Evolutionary conservation across 1,284 basidiomycete species (phyloP).

Genomic region (Moesziomyces parantarcticus): DNA sequence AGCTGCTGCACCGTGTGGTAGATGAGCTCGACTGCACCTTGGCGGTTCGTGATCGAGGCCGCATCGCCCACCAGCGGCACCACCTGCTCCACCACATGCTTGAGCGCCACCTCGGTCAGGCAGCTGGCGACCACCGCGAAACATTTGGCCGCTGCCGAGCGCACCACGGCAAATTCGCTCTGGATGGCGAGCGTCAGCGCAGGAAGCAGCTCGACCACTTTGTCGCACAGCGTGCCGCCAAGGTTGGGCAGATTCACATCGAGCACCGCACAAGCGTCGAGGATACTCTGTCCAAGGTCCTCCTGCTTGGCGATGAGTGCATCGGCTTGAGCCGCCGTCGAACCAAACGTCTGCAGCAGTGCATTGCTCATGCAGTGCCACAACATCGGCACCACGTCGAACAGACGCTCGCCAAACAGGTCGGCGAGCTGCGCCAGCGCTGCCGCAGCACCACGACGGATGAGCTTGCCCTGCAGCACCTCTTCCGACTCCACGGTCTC

Average conservation of each 20-base stretch:
- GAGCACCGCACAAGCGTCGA: conserved; percentile 91
- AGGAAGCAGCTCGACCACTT: conserved; percentile 80
- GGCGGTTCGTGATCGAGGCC: conserved; percentile 79
- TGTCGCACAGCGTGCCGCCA: conserved; percentile 77
- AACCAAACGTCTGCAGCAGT: conserved; percentile 76
- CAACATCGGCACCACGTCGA: conserved; percentile 85
- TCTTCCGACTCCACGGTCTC: conserved; percentile 69
- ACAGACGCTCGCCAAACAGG: conserved; percentile 79
- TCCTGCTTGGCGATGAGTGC: conserved; percentile 32
- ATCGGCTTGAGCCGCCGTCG: conserved; percentile 71
- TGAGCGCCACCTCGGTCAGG: conserved; percentile 87
- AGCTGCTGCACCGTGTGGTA: conserved; percentile 91
- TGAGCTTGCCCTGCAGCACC: conserved; percentile 69
- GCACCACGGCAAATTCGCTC: conserved; percentile 86
- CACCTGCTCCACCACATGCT: conserved; percentile 83
- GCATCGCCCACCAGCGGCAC: conserved; percentile 88
- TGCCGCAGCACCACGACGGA: conserved; percentile 81
- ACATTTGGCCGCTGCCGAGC: conserved; percentile 85
- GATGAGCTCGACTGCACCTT: conserved; percentile 85
- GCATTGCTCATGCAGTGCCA: conserved; percentile 92
- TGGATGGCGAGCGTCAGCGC: conserved; percentile 80
- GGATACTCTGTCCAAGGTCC: conserved; percentile 82
- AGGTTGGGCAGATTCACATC: conserved; percentile 83
- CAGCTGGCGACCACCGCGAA: conserved; percentile 88
- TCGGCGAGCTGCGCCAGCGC: conserved; percentile 83